A percentile compares a stretch with the other conserved stretches of the same genome.
phyloP scores from a whole-genome alignment of 345 rosid genomes.

The Arabidopsis suecica region DNA sequence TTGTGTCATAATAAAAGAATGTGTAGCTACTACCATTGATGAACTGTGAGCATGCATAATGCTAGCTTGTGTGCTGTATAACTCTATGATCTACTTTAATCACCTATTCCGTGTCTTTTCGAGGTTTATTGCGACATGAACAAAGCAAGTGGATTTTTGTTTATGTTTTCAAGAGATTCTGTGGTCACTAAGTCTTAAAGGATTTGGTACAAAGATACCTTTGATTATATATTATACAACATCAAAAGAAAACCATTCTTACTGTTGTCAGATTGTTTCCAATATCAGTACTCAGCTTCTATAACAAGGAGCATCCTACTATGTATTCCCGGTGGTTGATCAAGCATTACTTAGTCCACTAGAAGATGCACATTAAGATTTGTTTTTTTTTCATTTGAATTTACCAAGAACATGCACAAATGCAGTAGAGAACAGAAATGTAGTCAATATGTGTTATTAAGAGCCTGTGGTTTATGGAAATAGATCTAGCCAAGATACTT shows the following conservation, averaged over 20 bases:
- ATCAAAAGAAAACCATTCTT: not conserved
- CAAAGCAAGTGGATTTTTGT: conserved; percentile 40
- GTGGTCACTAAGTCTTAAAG: conserved; percentile 27
- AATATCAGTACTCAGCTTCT: conserved; percentile 12
- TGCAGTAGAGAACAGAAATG: not conserved
- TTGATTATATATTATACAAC: conserved; percentile 28
- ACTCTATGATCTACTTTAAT: conserved; percentile 42
- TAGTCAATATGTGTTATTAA: not conserved
- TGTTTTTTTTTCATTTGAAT: conserved; percentile 2
- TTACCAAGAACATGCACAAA: conserved; percentile 20
- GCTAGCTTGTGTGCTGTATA: conserved; percentile 46
- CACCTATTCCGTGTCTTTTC: conserved; percentile 25
- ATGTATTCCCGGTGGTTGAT: conserved; percentile 17
- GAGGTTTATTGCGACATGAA: conserved; percentile 29
- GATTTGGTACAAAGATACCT: conserved; percentile 40
- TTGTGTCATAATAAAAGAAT: conserved; percentile 29
- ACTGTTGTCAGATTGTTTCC: conserved; percentile 19
- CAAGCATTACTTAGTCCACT: conserved; percentile 22
- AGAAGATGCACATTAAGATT: conserved; percentile 26
- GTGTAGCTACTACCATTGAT: conserved; percentile 36
- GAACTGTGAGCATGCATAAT: conserved; percentile 41
- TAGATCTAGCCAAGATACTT: conserved; percentile 2
- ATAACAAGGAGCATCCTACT: conserved; percentile 21
- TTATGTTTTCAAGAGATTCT: conserved; percentile 42
- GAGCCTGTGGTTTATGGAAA: conserved; percentile 7